Evolutionary conservation across 768 basidiomycete species (phyloP).

Genomic region (Xanthoconium purpureum): DNA sequence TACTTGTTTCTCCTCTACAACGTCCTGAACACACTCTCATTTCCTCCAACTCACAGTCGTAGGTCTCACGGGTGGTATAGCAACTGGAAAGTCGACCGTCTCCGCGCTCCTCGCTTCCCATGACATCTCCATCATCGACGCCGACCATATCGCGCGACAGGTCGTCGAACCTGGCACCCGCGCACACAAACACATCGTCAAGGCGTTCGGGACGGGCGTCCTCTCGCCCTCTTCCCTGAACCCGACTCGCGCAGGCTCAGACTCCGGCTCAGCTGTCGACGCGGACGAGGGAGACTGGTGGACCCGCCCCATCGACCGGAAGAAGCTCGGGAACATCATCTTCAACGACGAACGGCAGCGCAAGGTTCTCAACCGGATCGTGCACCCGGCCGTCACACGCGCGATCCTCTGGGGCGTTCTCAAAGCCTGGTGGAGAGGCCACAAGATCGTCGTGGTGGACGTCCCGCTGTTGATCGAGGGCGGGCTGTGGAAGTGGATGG

Average conservation of each 20-base stretch:
- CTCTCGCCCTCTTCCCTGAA: conserved; percentile 38
- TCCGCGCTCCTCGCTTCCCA: conserved; percentile 66
- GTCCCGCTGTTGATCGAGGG: conserved; percentile 92
- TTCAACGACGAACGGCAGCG: conserved; percentile 77
- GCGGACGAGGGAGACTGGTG: conserved; percentile 6
- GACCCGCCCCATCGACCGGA: conserved; percentile 76
- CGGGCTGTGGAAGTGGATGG: conserved; percentile 80
- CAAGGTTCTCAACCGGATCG: conserved; percentile 73
- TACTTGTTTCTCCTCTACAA: conserved; percentile 1
- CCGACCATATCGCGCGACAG: conserved; percentile 82
- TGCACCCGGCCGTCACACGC: conserved; percentile 86
- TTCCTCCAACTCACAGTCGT: conserved; percentile 53
- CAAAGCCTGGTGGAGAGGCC: conserved; percentile 70
- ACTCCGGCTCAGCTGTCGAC: not conserved
- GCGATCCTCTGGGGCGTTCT: conserved; percentile 72
- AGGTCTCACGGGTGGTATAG: conserved; percentile 94
- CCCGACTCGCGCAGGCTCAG: not conserved
- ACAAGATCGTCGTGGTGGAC: conserved; percentile 80
- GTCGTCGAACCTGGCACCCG: conserved; percentile 83
- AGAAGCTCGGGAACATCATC: conserved; percentile 78
- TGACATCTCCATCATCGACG: conserved; percentile 83
- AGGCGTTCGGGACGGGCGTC: conserved; percentile 68
- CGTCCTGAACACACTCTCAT: not conserved
- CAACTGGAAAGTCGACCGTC: conserved; percentile 95
- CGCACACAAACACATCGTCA: conserved; percentile 63